These are phyloP conservation scores for Nitzschia putrida DNA, from an alignment of 108 stramenopile genomes.

Conservation along the genomic window DNA sequence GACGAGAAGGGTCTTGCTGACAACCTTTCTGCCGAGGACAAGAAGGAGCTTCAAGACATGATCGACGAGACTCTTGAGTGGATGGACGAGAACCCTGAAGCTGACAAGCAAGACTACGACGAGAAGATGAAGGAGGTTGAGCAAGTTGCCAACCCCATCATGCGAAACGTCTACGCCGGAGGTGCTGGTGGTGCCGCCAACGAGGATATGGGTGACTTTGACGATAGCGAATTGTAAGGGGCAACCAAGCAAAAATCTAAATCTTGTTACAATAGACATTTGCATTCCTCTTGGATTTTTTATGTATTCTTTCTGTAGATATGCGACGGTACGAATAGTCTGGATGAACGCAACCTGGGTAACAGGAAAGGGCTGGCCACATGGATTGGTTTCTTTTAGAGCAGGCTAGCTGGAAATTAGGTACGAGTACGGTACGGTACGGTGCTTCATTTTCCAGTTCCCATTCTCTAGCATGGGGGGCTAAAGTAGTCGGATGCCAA, in stretches of 20 bases:
- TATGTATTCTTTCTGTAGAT: no score
- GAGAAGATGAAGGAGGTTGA: slow-evolving; percentile 96
- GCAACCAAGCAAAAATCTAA: slow-evolving; percentile 12
- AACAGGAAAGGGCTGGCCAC: no score
- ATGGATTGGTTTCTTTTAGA: no score
- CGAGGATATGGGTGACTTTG: slow-evolving; percentile 57
- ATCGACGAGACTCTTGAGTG: slow-evolving; percentile 94
- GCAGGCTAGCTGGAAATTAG: no score
- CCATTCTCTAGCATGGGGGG: no score
- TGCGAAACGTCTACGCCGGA: slow-evolving; percentile 86
- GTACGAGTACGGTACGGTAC: no score
- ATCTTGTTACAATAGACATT: neutral
- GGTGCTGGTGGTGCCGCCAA: slow-evolving; percentile 72
- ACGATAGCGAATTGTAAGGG: slow-evolving; percentile 77
- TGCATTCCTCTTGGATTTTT: no score
- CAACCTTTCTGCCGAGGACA: slow-evolving; percentile 87
- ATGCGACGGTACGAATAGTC: no score
- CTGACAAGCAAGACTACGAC: slow-evolving; percentile 91
- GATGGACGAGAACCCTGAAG: slow-evolving; percentile 95
- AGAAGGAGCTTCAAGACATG: slow-evolving; percentile 86
- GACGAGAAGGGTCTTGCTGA: slow-evolving; percentile 58
- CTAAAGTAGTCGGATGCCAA: no score
- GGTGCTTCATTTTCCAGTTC: no score
- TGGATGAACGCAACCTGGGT: no score
- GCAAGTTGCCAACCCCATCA: slow-evolving; percentile 91